Base-by-base conservation (phyloP, 1,139 yeast species). In the Lodderomyces jiufengensis region DNA sequence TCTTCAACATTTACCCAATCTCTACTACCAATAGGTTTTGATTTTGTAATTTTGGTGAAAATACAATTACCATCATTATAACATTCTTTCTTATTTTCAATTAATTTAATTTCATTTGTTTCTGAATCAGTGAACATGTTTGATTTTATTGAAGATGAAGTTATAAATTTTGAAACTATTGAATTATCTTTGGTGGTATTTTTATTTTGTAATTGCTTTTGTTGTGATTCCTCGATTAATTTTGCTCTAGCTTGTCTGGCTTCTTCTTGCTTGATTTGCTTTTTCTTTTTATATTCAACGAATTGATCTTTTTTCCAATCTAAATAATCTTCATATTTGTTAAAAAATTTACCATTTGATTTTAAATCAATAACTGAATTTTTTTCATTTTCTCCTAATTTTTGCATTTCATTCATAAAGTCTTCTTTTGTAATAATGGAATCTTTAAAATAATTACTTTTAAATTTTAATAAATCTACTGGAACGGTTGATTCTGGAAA, bases 11-110 rank as follows among this genome's bases (percentile, higher is more conserved):
- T 52, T 8, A 43, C 50, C 70, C 71, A 65, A 4, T 58, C 59
- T 4, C 42, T 42, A 3, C 68, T 54, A 9, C 61, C 67, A 31
- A 54, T 38, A 2, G 73, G 70, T 42, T 59, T 67, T 33, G 59
- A 44, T 49, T 67, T 73, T 32, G 59, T 62, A 30, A 62, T 51
- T 34, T 64, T 67, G 33, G 57, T 64, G 9, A 66, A 55, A 5
- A 52, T 45, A 22, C 76, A 73, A 4, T 84, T 72, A 6, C 95
- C 95, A 53, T 87, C 95, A 27, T 62, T 69, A 52, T 64, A 86
- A 47, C 68, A 71, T 45, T 80, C 69, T 4, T 66, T 77, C 45
- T 70, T 70, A 16, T 61, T 58, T 44, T 77, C 76, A 18, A 73
- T 70, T 48, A 70, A 61, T 42, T 76, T 75, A 36, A 81, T 76